Base-by-base conservation (phyloP, 2,329 filamentous ascomycete species). In the Fusarium begoniae region DNA sequence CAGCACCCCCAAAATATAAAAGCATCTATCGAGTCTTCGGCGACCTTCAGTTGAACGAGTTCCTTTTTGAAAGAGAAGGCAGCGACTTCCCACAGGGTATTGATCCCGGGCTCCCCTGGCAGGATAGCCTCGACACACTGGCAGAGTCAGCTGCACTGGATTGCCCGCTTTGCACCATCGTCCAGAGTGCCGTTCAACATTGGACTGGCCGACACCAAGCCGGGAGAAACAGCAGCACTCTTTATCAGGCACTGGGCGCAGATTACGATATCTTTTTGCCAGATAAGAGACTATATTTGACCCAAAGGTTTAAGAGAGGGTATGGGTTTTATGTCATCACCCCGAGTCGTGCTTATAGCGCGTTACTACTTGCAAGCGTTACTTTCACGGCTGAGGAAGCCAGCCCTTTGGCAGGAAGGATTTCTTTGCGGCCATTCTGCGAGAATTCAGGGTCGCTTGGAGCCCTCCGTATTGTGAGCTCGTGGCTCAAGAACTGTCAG, bases 271-370 rank as follows among this genome's bases (percentile, higher is more conserved):
- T 7, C 2, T 4, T 12, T 20, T 26, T 45, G 24, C 24, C 24
- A 6, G 0, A 0, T 3, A 28, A 20, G 8, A 11, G 26, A 15
- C 13, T 48, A 4, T 48, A 15, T 28, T 3, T 48, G 6, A 28
- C 45, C 1, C 9, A 8, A 4, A 22, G 26, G 13, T 6, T 48
- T 48, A 10, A 6, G 20, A 3, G 6, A 15, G 45, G 20, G 12
- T 1, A 3, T 17, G 20, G 13, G 0, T 22, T 28, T 22, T 6
- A 2, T 11, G 26, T 48, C 22, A 11, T 28, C 9, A 48, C 28
- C 13, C 9, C 6, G 1, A 2, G 9, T 11, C 1, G 9, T 28
- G 6, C 8, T 1, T 2, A 15, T 1, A 0, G 0, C 1, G 20
- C 20, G 14, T 17, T 48, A 48, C 26, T 48, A 3, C 26, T 30